A percentile compares a stretch with the other conserved stretches of the same genome.
Evolutionary conservation across 305 asterid species (phyloP).

Genomic region (Fraxinus latifolia): DNA sequence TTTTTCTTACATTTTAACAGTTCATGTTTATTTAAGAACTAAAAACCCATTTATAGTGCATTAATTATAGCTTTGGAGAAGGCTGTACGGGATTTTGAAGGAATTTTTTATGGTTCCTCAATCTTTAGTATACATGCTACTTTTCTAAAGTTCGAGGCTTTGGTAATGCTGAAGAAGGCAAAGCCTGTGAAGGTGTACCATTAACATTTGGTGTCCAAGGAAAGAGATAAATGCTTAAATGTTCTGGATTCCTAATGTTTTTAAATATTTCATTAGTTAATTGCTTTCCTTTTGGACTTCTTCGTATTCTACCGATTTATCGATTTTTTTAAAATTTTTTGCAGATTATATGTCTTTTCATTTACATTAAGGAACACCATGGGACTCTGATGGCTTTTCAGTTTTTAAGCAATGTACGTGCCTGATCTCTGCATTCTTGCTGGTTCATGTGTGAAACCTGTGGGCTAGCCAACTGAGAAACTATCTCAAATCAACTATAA

Average conservation of each 20-base stretch:
- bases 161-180: slow-evolving; percentile 11
- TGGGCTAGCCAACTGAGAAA: neutral
- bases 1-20: slow-evolving; percentile 2
- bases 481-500: neutral
- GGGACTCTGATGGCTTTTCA: slow-evolving; percentile 79
- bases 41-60: neutral
- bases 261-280: neutral
- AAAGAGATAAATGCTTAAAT: neutral
- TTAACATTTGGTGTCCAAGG: slow-evolving; percentile 13
- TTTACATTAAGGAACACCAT: slow-evolving; percentile 75
- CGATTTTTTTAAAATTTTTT: slow-evolving; percentile 14
- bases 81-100: neutral
- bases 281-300: neutral
- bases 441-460: neutral
- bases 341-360: slow-evolving; percentile 88
- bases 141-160: slow-evolving; percentile 10
- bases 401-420: slow-evolving; percentile 85
- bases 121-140: neutral
- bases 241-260: neutral
- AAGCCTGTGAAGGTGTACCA: neutral
- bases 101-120: slow-evolving; percentile 5
- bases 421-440: slow-evolving; percentile 27
- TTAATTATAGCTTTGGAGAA: slow-evolving; percentile 1
- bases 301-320: slow-evolving; percentile 20
- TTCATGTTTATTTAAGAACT: slow-evolving; percentile 10